Evolutionary conservation across 768 basidiomycete genomes (phyloP).

Genomic region (Solioccasus polychromus): DNA sequence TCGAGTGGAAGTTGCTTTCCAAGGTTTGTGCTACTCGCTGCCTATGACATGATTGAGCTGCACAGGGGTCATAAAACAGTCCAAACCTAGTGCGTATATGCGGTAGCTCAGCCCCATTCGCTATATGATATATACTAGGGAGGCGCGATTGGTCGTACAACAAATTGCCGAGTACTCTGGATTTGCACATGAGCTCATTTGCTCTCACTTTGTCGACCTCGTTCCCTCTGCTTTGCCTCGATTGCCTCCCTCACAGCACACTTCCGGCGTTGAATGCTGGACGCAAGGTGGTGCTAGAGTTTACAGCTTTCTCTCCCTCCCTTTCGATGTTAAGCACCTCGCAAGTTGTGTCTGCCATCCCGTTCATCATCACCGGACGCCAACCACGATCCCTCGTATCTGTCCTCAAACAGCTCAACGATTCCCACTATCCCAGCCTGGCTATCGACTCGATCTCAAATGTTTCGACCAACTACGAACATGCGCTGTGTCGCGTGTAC

Average conservation of each 20-base stretch:
- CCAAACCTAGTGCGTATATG: constrained; percentile 23
- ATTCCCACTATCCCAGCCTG: constrained; percentile 20
- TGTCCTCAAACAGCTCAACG: constrained; percentile 36
- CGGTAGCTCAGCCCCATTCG: neutral
- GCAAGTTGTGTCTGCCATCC: constrained; percentile 43
- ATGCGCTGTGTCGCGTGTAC: constrained; percentile 8
- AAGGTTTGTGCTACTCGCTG: constrained; percentile 18
- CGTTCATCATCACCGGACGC: constrained; percentile 39
- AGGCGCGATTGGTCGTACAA: neutral
- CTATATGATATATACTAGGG: neutral
- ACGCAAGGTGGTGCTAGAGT: constrained; percentile 28
- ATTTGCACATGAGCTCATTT: constrained; percentile 8
- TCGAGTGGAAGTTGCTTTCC: constrained; percentile 33
- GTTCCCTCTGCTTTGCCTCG: constrained; percentile 22
- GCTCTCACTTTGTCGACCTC: constrained; percentile 5
- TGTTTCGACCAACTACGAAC: constrained; percentile 36
- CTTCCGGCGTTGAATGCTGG: constrained; percentile 16
- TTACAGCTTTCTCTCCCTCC: constrained; percentile 38
- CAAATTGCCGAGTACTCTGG: constrained; percentile 5
- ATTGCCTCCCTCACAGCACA: constrained; percentile 10
- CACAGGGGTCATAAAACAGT: constrained; percentile 5
- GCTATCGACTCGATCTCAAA: constrained; percentile 38
- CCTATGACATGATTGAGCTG: constrained; percentile 1
- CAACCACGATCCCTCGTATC: constrained; percentile 37
- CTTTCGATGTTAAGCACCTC: constrained; percentile 33